phyloP scores from a whole-genome alignment of 805 yeast genomes.

The Myxozyma lipomycoides region DNA sequence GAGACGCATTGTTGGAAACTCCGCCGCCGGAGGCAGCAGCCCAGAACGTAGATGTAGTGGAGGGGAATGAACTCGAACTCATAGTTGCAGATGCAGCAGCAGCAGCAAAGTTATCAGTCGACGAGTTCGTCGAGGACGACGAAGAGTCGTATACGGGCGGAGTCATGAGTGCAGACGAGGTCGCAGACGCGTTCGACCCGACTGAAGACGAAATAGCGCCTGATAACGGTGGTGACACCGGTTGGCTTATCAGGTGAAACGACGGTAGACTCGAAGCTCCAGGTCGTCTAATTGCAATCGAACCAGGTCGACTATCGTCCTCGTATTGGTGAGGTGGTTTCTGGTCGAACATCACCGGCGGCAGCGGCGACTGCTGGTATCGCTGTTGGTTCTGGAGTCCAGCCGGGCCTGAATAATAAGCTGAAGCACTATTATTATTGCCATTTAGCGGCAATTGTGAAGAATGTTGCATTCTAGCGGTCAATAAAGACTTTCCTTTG shows the following conservation, averaged over 20 bases:
- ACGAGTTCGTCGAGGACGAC: constrained; percentile 1
- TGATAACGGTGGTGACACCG: constrained; percentile 2
- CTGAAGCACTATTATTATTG: too few species aligned
- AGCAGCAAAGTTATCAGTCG: not conserved
- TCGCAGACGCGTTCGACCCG: constrained; percentile 1
- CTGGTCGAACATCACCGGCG: too few species aligned
- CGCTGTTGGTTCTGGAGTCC: too few species aligned
- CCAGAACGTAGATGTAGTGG: constrained; percentile 14
- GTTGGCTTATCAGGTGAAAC: constrained; percentile 10
- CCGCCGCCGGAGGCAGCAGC: constrained; percentile 20
- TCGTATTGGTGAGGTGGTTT: too few species aligned
- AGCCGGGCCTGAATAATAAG: too few species aligned
- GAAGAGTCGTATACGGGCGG: constrained; percentile 14
- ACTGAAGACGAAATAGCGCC: constrained; percentile 4
- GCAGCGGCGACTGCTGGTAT: too few species aligned
- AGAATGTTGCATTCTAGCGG: too few species aligned
- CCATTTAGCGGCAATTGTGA: too few species aligned
- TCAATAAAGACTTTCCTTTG: too few species aligned
- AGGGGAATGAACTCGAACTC: constrained; percentile 13
- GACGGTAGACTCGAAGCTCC: constrained; percentile 11
- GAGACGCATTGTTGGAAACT: constrained; percentile 7
- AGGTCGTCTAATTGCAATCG: not conserved
- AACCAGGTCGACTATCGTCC: not conserved
- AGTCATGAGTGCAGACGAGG: constrained; percentile 1
- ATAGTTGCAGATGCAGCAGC: not conserved